Evolutionary conservation across 2,329 filamentous ascomycete species (phyloP).

Genomic region (Lecanicillium sp.): DNA sequence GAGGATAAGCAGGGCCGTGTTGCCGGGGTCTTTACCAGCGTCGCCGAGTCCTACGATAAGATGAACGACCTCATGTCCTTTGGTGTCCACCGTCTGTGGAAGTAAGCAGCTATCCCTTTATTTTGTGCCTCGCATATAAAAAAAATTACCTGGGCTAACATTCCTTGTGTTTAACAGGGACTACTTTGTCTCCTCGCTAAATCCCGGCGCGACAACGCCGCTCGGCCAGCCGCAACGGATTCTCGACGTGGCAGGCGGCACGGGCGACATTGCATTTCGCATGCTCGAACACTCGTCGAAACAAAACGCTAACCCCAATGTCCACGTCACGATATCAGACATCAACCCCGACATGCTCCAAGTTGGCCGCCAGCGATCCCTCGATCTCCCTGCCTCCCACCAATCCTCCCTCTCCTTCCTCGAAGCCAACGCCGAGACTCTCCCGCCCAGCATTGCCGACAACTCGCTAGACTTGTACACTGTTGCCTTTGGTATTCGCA

Average conservation of each 20-base stretch:
- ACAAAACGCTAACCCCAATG: constrained; percentile 64
- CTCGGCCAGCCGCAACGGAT: constrained; percentile 53
- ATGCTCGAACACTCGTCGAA: constrained; percentile 84
- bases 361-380: constrained; percentile 74
- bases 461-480: constrained; percentile 89
- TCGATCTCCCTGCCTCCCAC: constrained; percentile 44
- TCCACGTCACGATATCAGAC: constrained; percentile 84
- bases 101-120: constrained; percentile 32
- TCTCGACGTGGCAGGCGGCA: constrained; percentile 93
- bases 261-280: constrained; percentile 95
- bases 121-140: not conserved
- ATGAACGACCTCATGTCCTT: constrained; percentile 99
- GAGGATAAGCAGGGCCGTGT: constrained; percentile 66
- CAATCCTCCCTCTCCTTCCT: constrained; percentile 63
- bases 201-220: constrained; percentile 59
- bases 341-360: constrained; percentile 94
- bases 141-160: constrained; percentile 1
- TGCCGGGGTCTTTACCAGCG: constrained; percentile 85
- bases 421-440: constrained; percentile 80
- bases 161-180: constrained; percentile 41
- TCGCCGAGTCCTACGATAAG: constrained; percentile 87
- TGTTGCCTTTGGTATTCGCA: constrained; percentile 93
- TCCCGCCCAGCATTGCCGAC: constrained; percentile 54
- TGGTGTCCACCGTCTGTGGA: constrained; percentile 94
- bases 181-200: constrained; percentile 85